A percentile compares a stretch with the other conserved stretches of the same genome.
phyloP scores from a whole-genome alignment of 2,329 filamentous ascomycete genomes.

The Aplosporella prunicola region DNA sequence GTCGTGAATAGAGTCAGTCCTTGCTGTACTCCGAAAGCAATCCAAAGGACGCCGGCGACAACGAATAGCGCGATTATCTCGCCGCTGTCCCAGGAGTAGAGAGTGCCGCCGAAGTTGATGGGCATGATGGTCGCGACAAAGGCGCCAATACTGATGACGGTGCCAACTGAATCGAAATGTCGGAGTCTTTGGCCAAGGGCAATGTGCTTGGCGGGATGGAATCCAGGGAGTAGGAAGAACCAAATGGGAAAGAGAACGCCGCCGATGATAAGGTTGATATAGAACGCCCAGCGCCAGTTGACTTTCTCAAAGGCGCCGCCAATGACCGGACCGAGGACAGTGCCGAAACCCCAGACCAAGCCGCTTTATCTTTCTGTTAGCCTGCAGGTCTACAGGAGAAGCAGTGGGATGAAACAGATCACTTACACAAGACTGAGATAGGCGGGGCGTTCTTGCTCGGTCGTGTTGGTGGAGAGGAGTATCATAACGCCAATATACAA shows the following conservation, averaged over 20 bases:
- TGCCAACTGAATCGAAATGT: slow-evolving; percentile 8
- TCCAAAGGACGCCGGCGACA: slow-evolving; percentile 35
- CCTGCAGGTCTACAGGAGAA: no score
- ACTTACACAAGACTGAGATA: slow-evolving; percentile 24
- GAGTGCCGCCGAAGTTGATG: slow-evolving; percentile 41
- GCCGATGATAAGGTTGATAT: slow-evolving; percentile 6
- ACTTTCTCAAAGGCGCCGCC: slow-evolving; percentile 25
- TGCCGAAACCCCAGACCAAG: slow-evolving; percentile 18
- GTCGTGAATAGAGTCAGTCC: slow-evolving; percentile 36
- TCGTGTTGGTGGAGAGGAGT: slow-evolving; percentile 16
- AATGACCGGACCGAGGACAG: slow-evolving; percentile 23
- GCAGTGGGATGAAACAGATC: no score
- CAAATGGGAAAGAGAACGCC: not conserved
- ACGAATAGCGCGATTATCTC: slow-evolving; percentile 40
- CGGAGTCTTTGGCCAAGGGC: not conserved
- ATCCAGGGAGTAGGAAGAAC: not conserved
- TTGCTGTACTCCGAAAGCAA: slow-evolving; percentile 41
- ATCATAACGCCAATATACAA: slow-evolving; percentile 22
- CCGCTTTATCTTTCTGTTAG: no score
- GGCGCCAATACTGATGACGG: slow-evolving; percentile 4
- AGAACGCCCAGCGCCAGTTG: slow-evolving; percentile 3
- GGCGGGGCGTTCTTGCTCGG: slow-evolving; percentile 16
- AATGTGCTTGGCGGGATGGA: slow-evolving; percentile 5
- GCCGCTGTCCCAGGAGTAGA: slow-evolving; percentile 40
- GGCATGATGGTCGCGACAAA: slow-evolving; percentile 33